These are phyloP conservation scores for Massariosphaeria phaeospora DNA, from an alignment of 495 filamentous ascomycete genomes.

Conservation along the genomic window DNA sequence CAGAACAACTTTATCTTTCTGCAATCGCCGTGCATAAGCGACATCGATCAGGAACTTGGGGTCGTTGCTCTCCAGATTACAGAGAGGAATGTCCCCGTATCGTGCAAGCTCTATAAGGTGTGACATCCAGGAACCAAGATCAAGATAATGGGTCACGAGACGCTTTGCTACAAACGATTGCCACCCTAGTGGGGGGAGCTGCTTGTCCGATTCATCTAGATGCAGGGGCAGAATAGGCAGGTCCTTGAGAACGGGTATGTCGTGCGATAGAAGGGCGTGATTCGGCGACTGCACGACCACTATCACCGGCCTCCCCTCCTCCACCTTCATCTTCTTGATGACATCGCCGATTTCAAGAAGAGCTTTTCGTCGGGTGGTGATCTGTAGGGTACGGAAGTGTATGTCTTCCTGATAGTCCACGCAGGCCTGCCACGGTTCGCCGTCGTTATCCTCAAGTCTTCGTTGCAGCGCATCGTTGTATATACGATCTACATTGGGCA, in stretches of 20 bases:
- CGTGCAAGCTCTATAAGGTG: slow-evolving; percentile 80
- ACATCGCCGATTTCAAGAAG: slow-evolving; percentile 78
- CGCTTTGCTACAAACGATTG: slow-evolving; percentile 83
- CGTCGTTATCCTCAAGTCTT: slow-evolving; percentile 60
- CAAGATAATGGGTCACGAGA: slow-evolving; percentile 81
- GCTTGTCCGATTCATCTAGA: slow-evolving; percentile 76
- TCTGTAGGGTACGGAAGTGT: slow-evolving; percentile 77
- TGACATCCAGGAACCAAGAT: slow-evolving; percentile 83
- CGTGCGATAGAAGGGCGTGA: slow-evolving; percentile 70
- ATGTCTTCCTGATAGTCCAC: slow-evolving; percentile 85
- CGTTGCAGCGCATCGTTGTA: slow-evolving; percentile 71
- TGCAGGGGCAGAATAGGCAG: slow-evolving; percentile 77
- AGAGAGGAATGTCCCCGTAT: slow-evolving; percentile 91
- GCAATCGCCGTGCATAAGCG: slow-evolving; percentile 84
- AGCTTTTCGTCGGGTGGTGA: slow-evolving; percentile 82
- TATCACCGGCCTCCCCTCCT: slow-evolving; percentile 72
- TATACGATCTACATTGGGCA: slow-evolving; percentile 87
- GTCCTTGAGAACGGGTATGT: slow-evolving; percentile 76
- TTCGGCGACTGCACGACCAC: slow-evolving; percentile 90
- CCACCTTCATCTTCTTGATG: slow-evolving; percentile 79
- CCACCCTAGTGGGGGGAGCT: slow-evolving; percentile 88
- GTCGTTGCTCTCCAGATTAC: slow-evolving; percentile 91
- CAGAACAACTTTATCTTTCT: slow-evolving; percentile 89
- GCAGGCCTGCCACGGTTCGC: slow-evolving; percentile 66
- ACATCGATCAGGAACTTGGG: slow-evolving; percentile 92